Evolutionary conservation across 2,329 filamentous ascomycete genomes (phyloP), one percentile per base, ranked within the genome.

Genomic region (Bipolaris victoriae): DNA sequence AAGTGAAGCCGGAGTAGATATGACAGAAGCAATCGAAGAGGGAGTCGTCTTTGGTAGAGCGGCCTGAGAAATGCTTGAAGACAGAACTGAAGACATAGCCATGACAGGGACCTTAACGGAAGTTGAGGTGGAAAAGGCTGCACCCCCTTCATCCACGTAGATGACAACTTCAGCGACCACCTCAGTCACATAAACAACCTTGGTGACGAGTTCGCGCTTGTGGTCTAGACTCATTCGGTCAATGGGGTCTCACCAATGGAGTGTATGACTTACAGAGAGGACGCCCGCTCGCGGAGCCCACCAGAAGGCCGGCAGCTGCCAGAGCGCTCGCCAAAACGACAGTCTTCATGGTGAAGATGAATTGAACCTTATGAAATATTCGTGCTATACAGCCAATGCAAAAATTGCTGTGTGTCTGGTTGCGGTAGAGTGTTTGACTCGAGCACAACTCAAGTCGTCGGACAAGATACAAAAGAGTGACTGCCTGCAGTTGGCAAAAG

Each of bases 311-410:
- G 44, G 59, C 67, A 50, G 61, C 60, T 60, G 58, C 66, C 44
- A 74, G 55, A 48, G 75, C 71, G 55, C 79, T 55, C 57, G 72
- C 72, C 47, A 81, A 67, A 55, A 71, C 56, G 46, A 72, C 63
- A 59, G 72, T 66, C 76, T 80, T 82, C 83, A 85, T 85, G 61
- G 46, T 64, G 61, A 65, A 22, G 41, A 63, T 68, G 64, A 66
- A 72, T 66, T 63, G 64, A 71, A 47, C 66, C 69, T 65, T 68
- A 68, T 66, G 64, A 65, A 69, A 71, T 74, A 69, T 50, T 64
- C 43, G 20, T 50, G 49, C 49, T 60, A 57, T 52, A 55, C 57
- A 66, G 63, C 55, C 50, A 64, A 60, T 49, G 60, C 60, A 58
- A 41, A 61, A 61, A n/a, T 61, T 64, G 53, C 50, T 60, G 57